Base-by-base conservation (phyloP, 805 yeast species). In the Teunomyces gatunensis region DNA sequence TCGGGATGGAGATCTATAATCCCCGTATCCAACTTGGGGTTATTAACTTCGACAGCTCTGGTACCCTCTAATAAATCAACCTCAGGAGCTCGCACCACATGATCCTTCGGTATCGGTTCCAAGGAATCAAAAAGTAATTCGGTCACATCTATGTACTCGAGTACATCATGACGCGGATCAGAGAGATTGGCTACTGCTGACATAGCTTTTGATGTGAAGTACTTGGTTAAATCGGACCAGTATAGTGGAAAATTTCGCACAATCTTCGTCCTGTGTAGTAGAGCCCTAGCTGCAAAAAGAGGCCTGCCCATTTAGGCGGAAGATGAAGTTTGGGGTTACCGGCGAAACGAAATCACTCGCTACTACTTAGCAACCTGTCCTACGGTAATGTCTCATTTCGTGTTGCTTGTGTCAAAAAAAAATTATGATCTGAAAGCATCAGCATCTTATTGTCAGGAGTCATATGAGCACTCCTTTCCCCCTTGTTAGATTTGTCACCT, bases 41-140 rank as follows among this genome's bases (percentile, higher is more conserved):
- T 89, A 47, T 82, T 74, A 11, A 85, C 77, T 63, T 91, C 98
- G 50, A 89, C 69, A 0, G 98, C 96, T 54, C 91, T 84, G 1
- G 97, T 87, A 0, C 97, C 95, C 55, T 89, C 89, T 51, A 85
- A 72, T 40, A 92, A 73, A 46, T 82, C 79, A 66, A 89, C 89
- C 23, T 67, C 67, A 0, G 80, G 76, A 7, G 79, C 74, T 55
- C 81, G 81, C 4, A 80, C 79, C 15, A 92, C 81, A 42, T 77
- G 72, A 28, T 83, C 84, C 33, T 78, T 75, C 13, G 63, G 59
- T 33, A 84, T 61, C 17, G 29, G 33, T 10, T 57, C 47, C 34
- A 78, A 58, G 15, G 79, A 67, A 3, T 61, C 51, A 43, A 76
- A 71, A 35, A 87, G 68, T n/a, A 67, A 61, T 4, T 65, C 57